Percentiles rank a stretch among this genome's conserved stretches.
Evolutionary conservation across 768 basidiomycete species (phyloP).

Genomic region (Hericium alpestre): DNA sequence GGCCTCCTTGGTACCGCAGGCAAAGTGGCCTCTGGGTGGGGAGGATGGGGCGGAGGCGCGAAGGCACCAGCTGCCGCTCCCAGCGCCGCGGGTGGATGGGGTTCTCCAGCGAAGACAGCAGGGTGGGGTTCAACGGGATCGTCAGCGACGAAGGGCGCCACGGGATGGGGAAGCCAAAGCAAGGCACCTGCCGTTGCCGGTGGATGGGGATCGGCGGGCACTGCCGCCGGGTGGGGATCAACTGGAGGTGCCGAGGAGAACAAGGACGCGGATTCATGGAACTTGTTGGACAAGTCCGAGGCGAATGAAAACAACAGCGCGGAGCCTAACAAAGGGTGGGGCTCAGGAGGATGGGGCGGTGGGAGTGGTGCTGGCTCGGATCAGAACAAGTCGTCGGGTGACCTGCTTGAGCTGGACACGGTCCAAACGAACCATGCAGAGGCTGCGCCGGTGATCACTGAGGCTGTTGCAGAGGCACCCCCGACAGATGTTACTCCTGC

Average conservation of each 20-base stretch:
- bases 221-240: too few relatives aligned
- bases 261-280: too few relatives aligned
- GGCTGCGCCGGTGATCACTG: not conserved
- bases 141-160: not conserved
- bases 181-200: not conserved
- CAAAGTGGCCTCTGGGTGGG: not conserved
- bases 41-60: not conserved
- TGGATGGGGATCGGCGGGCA: conserved; percentile 1
- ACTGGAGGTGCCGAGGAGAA: too few relatives aligned
- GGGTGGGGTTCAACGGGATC: too few relatives aligned
- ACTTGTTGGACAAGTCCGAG: too few relatives aligned
- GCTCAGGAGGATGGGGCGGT: too few relatives aligned
- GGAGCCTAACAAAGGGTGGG: too few relatives aligned
- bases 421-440: not conserved
- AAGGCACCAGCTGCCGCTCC: not conserved
- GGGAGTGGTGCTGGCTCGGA: not conserved
- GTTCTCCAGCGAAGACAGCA: too few relatives aligned
- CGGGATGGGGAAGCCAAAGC: not conserved
- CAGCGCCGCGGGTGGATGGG: not conserved
- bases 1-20: too few relatives aligned
- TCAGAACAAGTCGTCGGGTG: not conserved
- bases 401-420: not conserved
- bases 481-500: conserved; percentile 1
- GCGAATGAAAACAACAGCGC: too few relatives aligned
- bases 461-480: not conserved